Conservation (phyloP, 164 flowering plant species). For the Pachysandra terminalis region DNA sequence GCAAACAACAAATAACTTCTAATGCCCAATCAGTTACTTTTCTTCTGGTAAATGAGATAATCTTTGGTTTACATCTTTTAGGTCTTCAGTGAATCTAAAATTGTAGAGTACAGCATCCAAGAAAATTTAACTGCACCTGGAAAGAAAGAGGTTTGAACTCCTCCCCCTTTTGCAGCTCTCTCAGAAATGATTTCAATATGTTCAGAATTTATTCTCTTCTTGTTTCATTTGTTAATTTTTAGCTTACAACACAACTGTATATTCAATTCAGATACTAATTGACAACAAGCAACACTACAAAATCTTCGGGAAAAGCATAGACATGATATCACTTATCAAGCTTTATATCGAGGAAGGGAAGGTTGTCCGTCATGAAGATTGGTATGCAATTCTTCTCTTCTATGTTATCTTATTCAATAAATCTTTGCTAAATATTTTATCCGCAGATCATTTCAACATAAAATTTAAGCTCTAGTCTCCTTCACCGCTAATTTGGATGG, state of each 20-base stretch:
- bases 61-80: constrained; percentile 19
- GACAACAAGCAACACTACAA: constrained; percentile 91
- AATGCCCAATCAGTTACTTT: too few relatives aligned
- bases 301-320: constrained; percentile 58
- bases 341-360: constrained; percentile 59
- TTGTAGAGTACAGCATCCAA: constrained; percentile 60
- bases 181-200: neutral
- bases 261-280: constrained; percentile 49
- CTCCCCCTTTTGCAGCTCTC: neutral
- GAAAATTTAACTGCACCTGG: constrained; percentile 55
- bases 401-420: neutral
- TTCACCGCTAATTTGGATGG: neutral
- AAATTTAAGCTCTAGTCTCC: neutral
- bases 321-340: constrained; percentile 73
- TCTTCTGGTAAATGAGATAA: neutral
- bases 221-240: neutral
- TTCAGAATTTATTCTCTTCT: neutral
- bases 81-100: constrained; percentile 79
- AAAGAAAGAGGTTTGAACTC: constrained; percentile 54
- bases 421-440: too few relatives aligned
- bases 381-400: constrained; percentile 36
- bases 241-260: neutral
- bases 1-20: too few relatives aligned
- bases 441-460: neutral
- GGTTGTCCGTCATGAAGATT: constrained; percentile 78